A percentile compares a stretch with the other conserved stretches of the same genome.
These are phyloP conservation scores for Cymbopogon citratus DNA, from an alignment of 176 grass and related monocot genomes.

Conservation along the genomic window DNA sequence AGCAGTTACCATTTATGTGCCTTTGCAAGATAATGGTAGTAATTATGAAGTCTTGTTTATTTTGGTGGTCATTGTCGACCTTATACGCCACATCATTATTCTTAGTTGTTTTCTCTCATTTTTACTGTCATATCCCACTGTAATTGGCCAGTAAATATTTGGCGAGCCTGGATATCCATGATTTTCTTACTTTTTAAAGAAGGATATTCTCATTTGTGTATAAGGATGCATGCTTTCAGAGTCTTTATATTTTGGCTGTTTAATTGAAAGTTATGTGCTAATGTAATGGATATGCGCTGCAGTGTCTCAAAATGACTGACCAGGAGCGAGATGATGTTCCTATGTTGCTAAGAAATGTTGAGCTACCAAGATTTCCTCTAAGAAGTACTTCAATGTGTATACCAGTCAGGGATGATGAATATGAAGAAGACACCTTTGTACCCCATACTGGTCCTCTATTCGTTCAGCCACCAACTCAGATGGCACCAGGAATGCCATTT, in stretches of 20 bases:
- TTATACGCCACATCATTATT: background rate
- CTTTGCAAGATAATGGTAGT: background rate
- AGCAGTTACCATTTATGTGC: background rate
- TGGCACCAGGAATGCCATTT: slow-evolving; percentile 28
- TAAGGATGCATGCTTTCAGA: background rate
- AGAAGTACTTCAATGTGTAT: slow-evolving; percentile 90
- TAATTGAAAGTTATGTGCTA: background rate
- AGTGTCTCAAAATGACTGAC: slow-evolving; percentile 63
- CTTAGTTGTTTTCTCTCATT: background rate
- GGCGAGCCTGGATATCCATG: background rate
- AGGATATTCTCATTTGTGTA: background rate
- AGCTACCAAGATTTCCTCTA: slow-evolving; percentile 54
- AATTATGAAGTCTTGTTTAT: background rate
- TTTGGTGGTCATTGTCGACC: background rate
- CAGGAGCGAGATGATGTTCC: slow-evolving; percentile 66
- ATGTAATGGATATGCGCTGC: background rate
- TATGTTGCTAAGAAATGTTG: slow-evolving; percentile 57
- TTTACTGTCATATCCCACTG: background rate
- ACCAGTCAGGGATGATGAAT: slow-evolving; percentile 51
- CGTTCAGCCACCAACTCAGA: slow-evolving; percentile 35
- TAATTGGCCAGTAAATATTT: background rate
- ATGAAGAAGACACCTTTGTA: slow-evolving; percentile 48
- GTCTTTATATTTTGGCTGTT: background rate
- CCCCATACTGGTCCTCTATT: slow-evolving; percentile 67
- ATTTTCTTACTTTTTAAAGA: background rate